Conservation (phyloP, 148 eudicot species). For the Heliamphora exappendiculata region DNA sequence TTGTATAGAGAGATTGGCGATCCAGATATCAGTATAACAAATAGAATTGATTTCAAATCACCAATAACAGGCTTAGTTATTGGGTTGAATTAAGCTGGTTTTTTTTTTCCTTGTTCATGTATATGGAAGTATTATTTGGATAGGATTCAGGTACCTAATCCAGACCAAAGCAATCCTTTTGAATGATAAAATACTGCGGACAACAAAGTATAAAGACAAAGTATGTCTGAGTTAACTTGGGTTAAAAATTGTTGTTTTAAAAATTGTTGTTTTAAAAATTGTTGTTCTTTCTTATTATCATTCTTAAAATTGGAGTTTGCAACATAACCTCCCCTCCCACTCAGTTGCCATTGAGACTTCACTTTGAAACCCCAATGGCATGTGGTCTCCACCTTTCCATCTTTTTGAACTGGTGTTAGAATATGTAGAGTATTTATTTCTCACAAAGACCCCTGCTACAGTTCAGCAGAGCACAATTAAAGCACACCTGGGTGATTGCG, state of each 20-base stretch:
- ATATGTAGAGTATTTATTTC: neutral
- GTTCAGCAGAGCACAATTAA: neutral
- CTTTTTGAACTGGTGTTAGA: neutral
- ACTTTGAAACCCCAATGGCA: neutral
- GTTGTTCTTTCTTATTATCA: neutral
- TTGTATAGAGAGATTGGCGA: neutral
- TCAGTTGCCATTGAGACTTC: neutral
- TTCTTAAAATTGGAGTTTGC: neutral
- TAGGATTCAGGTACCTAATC: neutral
- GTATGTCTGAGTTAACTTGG: neutral
- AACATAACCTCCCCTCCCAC: neutral
- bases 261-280: neutral
- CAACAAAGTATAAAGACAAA: too few species aligned
- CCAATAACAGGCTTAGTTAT: neutral
- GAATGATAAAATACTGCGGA: neutral
- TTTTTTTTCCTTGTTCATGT: neutral
- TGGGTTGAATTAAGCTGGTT: neutral
- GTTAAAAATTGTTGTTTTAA: neutral
- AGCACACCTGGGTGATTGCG: neutral
- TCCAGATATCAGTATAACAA: neutral
- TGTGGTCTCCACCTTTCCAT: neutral
- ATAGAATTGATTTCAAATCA: constrained; percentile 6
- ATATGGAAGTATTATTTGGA: neutral
- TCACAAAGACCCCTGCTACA: neutral
- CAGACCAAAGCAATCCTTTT: neutral